Base-by-base conservation (phyloP, 1,284 basidiomycete species). In the Trametes pubescens region DNA sequence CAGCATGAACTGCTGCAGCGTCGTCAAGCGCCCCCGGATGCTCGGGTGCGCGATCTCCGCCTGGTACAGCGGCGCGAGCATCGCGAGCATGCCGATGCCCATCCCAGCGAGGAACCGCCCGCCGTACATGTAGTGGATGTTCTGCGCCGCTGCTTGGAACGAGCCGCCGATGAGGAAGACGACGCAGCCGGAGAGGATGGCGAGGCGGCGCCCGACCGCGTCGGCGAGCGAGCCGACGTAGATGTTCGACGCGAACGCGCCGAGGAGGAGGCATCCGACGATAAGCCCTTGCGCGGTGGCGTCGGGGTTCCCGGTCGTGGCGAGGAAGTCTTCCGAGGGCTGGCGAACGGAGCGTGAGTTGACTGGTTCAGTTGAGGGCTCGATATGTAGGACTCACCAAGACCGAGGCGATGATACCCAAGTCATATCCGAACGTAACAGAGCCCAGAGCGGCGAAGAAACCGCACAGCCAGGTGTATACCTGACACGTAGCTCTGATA, bases 1-100 rank as follows among this genome's bases (percentile, higher is more conserved):
- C 29, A 84, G 72, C 76, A 82, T 82, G 70, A 83, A 81, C 71
- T 89, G 86, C 75, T 88, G 87, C 26, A 88, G 77, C 1, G 87
- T 87, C 1, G 85, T 87, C 44, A 89, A 77, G 35, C 85, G 78
- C 21, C 87, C 88, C 32, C 88, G 81, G 57, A 86, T 86, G 69
- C 84, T 84, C 0, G 87, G 86, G 65, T 87, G 86, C 2, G 87
- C 85, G 60, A 89, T 88, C 75, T 89, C 87, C 14, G 82, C 81
- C 75, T 83, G 81, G 73, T 89, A 90, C 5, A 89, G 73, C 14
- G 86, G 86, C 0, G 85, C 85, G 24, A 89, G 76, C 70, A 86
- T 82, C 0, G 84, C 80, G 57, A 87, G 78, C 69, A 84, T 82
- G 2, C 87, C 86, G 60, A 82, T 81, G 24, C 78, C 77, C 64